These are phyloP conservation scores for Alternaria metachromatica DNA, from an alignment of 2,329 filamentous ascomycete genomes.

Conservation along the genomic window DNA sequence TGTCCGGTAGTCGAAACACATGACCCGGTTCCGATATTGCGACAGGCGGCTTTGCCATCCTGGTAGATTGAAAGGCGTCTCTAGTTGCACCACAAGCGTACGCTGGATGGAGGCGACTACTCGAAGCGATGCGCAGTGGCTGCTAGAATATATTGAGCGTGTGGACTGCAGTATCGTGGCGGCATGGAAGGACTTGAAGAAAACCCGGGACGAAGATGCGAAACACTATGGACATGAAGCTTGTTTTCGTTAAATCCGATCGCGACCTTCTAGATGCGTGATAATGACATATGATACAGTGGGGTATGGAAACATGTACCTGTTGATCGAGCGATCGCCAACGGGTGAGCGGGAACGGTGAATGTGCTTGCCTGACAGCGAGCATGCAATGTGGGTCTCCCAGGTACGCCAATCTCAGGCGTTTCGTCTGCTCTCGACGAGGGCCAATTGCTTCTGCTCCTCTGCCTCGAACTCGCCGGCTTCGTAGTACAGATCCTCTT, in stretches of 20 bases:
- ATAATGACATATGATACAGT: slow-evolving; percentile 39
- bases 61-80: slow-evolving; percentile 4
- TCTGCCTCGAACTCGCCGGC: slow-evolving; percentile 35
- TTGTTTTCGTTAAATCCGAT: slow-evolving; percentile 15
- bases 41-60: not conserved
- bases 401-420: slow-evolving; percentile 10
- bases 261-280: slow-evolving; percentile 22
- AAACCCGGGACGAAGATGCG: not conserved
- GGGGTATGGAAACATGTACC: slow-evolving; percentile 23
- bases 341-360: not conserved
- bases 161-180: not conserved
- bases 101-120: not conserved
- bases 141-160: not conserved
- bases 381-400: not conserved
- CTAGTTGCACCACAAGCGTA: not conserved
- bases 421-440: slow-evolving; percentile 10
- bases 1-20: slow-evolving; percentile 23
- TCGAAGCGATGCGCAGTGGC: not conserved
- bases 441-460: slow-evolving; percentile 20
- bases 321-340: slow-evolving; percentile 11
- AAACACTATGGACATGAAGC: slow-evolving; percentile 2
- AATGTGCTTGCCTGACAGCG: not conserved
- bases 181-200: not conserved
- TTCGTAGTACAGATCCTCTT: slow-evolving; percentile 45
- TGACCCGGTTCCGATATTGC: slow-evolving; percentile 22